Evolutionary conservation across 352 stramenopile genomes (phyloP), one percentile per base, ranked within the genome.

Genomic region (Globisporangium orthogonon): DNA sequence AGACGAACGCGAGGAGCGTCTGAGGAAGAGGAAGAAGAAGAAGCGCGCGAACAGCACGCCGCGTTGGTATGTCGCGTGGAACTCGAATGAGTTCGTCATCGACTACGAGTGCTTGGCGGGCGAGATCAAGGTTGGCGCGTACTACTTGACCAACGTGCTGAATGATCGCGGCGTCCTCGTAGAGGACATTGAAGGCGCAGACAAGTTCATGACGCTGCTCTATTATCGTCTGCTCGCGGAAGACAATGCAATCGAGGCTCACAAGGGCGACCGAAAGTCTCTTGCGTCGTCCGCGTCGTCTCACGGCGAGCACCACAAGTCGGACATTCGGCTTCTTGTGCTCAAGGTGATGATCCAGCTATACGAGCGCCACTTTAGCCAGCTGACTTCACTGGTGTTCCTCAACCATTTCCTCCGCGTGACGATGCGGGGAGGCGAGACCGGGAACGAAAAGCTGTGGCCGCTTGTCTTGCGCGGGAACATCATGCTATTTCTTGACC

Each of bases 271-370:
- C 9, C 57, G 54, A 1, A 56, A 65, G 18, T 70, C 54, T 44
- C 49, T 67, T 7, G 50, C 31, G 4, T 60, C 70, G 47, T 78
- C 71, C 0, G 60, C 80, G 30, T 57, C 58, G 37, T 63, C 57
- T 30, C 56, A 62, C n/a, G 3, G 4, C 33, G 65, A 83, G 29
- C 48, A 84, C 2, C 72, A 88, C 35, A 67, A 74, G 57, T 3
- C 17, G 0, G 83, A 91, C 56, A 88, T 93, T 65, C 78, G 83
- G 3, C 66, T 93, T 46, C 56, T 95, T 23, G 84, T 92, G 37
- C 52, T 95, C 10, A 93, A 93, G 60, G 80, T 91, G 33, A 95
- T 95, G 85, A 92, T 92, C 50, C 79, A 92, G 58, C 51, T 94
- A 0, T 94, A 91, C 55, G 83, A 94, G 56, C 78, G 82, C 4